Conservation (phyloP, 441 rosid genomes). For the Gossypium schwendimanii region DNA sequence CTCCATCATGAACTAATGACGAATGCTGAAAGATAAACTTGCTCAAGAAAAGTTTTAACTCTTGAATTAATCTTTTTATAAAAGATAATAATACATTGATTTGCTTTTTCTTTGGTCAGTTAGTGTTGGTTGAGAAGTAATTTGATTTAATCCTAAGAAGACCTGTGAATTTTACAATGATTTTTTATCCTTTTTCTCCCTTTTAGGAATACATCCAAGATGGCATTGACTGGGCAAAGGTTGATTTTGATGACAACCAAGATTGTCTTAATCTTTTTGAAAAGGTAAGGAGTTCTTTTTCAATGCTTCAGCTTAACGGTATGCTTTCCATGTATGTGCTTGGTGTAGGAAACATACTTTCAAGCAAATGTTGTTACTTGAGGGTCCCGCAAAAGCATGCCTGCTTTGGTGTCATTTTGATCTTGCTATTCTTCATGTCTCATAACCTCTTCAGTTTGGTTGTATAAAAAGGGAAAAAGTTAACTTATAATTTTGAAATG, state of each 20-base stretch:
- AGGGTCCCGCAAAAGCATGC: background rate
- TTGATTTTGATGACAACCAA: constrained; percentile 95
- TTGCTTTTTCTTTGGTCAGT: background rate
- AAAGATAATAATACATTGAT: background rate
- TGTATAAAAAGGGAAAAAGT: background rate
- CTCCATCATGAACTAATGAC: background rate
- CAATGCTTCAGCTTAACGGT: background rate
- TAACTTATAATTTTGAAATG: background rate
- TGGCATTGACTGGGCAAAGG: constrained; percentile 98
- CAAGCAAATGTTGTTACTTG: background rate
- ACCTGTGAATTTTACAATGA: background rate
- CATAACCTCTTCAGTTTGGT: background rate
- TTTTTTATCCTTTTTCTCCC: background rate
- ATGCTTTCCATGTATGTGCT: background rate
- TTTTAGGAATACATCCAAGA: constrained; percentile 92
- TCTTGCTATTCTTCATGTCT: background rate
- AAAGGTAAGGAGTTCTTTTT: constrained; percentile 43
- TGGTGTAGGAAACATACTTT: background rate
- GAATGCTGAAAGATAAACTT: constrained; percentile 3
- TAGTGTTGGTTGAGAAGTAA: background rate
- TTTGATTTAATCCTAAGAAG: constrained; percentile 2
- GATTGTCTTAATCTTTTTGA: constrained; percentile 96
- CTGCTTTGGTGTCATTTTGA: background rate
- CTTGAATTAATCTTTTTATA: background rate
- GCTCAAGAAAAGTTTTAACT: background rate